Evolutionary conservation across 192 early-diverging fungal genomes (phyloP).

Genomic region (Coemansia sp.): DNA sequence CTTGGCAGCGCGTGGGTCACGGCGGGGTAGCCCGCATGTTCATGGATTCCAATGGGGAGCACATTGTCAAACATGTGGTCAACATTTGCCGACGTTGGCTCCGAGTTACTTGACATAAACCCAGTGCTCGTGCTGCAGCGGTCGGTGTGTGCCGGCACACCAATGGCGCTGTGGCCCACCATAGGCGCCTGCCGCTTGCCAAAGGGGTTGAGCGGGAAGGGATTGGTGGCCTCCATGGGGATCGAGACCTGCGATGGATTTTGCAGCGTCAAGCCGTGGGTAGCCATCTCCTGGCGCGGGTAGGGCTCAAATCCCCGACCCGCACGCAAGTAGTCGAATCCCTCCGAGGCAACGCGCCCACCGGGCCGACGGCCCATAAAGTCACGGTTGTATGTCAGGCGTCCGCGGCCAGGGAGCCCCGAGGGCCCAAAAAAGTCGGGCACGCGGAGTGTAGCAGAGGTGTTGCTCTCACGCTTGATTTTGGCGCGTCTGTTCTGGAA

Average conservation of each 20-base stretch:
- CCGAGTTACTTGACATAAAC: background rate
- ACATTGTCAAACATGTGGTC: constrained; percentile 18
- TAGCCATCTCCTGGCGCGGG: constrained; percentile 5
- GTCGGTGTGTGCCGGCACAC: constrained; percentile 19
- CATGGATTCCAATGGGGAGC: constrained; percentile 17
- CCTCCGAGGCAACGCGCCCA: constrained; percentile 35
- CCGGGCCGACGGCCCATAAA: constrained; percentile 31
- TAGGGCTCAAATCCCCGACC: constrained; percentile 22
- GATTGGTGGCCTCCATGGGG: constrained; percentile 18
- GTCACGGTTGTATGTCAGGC: constrained; percentile 32
- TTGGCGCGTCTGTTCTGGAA: constrained; percentile 91
- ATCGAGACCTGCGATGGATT: constrained; percentile 42
- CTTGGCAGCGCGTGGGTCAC: constrained; percentile 5
- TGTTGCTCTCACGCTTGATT: constrained; percentile 62
- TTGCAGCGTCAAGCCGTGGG: constrained; percentile 36
- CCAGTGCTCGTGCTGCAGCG: background rate
- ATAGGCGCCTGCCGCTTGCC: constrained; percentile 2
- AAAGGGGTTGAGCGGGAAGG: constrained; percentile 8
- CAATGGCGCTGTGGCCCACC: constrained; percentile 34
- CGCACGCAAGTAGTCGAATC: constrained; percentile 25
- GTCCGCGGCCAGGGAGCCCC: constrained; percentile 14
- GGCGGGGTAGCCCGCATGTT: constrained; percentile 7
- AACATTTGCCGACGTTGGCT: background rate
- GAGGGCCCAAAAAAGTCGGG: constrained; percentile 9
- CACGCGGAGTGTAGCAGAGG: constrained; percentile 4